These are phyloP conservation scores for Phaeosphaeria sp. DNA, from an alignment of 2,329 filamentous ascomycete species.

Conservation along the genomic window DNA sequence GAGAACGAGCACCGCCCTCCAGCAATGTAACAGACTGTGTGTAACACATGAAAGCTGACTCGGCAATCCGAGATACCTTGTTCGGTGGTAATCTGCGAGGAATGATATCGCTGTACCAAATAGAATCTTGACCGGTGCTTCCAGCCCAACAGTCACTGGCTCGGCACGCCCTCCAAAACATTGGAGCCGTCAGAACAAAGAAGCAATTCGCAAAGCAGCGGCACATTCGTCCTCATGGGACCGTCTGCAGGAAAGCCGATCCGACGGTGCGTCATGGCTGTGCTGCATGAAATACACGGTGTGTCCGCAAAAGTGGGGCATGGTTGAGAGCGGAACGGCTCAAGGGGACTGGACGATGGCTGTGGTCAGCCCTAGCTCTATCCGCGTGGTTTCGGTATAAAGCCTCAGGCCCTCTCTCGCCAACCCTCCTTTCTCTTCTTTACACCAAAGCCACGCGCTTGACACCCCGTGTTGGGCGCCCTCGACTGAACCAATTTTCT, in stretches of 20 bases:
- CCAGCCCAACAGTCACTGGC: neutral
- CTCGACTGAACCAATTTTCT: conserved; percentile 42
- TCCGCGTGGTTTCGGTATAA: conserved; percentile 15
- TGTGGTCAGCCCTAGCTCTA: neutral
- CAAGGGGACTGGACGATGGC: neutral
- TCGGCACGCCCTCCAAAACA: neutral
- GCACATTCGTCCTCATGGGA: no score
- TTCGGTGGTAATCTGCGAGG: neutral
- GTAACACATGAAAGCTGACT: neutral
- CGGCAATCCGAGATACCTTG: neutral
- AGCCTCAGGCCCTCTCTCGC: conserved; percentile 27
- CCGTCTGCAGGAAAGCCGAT: no score
- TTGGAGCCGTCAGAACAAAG: neutral
- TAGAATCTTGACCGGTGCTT: neutral
- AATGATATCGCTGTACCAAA: neutral
- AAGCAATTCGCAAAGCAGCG: neutral
- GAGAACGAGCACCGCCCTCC: no score
- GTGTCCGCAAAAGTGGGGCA: neutral
- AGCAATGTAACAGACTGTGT: neutral
- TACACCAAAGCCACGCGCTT: conserved; percentile 39
- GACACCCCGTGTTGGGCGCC: conserved; percentile 45
- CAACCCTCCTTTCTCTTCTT: conserved; percentile 20
- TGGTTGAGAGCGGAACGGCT: neutral
- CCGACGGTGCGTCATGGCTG: neutral
- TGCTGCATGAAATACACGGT: neutral